Base-by-base conservation (phyloP, 805 yeast genomes). In the Yamadazyma insecticola region DNA sequence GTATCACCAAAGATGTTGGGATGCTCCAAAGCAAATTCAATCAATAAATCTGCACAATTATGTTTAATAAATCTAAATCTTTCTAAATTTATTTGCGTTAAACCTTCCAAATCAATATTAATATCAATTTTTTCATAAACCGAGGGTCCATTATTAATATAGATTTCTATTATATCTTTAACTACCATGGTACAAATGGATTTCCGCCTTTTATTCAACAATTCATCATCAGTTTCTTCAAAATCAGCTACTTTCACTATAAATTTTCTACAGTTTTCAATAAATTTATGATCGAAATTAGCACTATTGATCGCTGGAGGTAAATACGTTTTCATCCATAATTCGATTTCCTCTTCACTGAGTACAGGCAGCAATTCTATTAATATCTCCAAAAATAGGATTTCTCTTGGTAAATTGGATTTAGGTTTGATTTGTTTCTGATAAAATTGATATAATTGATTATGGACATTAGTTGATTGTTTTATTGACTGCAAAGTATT, bases 231-330 rank as follows among this genome's bases (percentile, higher is more conserved):
- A 3, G 55, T 41, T 4, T 42, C 26, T 19, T 26, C 24, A 5
- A 32, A 24, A 20, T 47, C 39, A 7, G 52, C 36, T 7, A 58
- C 29, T 2, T 45, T 44, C 13, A 23, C 24, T 4, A 65, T 44
- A 16, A 64, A 53, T 8, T 40, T 43, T 28, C 64, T 38, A 8
- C 62, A 32, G 28, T 55, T 53, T 8, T 41, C 43, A 8, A 65
- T 64, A 36, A 71, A 56, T 6, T 45, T 46, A n/a, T 62, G 43
- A 33, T 61, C 66, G 31, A 55, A 58, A 2, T 83, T 80, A 0
- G 81, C 78, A 21, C 81, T 73, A 43, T 78, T 79, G 3, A 77
- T 55, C 0, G 81, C 77, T 1, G 74, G 72, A 9, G 57, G 56
- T 9, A 67, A 44, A 36, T 74, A 68, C 21, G 68, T 58, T 17